Evolutionary conservation across 2,329 filamentous ascomycete species (phyloP).

Genomic region (Pseudopyrenochaeta lycopersici): DNA sequence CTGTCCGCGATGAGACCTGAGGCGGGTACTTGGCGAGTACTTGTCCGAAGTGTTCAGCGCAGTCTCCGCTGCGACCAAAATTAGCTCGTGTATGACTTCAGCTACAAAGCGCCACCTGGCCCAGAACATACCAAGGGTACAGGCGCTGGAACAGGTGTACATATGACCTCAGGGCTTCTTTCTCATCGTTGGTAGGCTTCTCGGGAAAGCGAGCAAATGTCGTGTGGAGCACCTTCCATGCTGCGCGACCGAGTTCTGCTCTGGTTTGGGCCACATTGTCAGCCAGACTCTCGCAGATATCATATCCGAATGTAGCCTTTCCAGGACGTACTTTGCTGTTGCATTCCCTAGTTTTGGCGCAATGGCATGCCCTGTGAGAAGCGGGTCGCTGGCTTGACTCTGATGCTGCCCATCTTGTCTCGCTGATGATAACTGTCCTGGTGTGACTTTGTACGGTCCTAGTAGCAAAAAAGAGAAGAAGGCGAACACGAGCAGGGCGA

Average conservation of each 20-base stretch:
- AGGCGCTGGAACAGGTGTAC: slow-evolving; percentile 71
- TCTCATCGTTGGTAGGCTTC: slow-evolving; percentile 68
- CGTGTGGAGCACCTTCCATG: slow-evolving; percentile 73
- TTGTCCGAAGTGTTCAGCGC: slow-evolving; percentile 69
- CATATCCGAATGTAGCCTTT: too few relatives aligned
- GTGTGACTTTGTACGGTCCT: slow-evolving; percentile 62
- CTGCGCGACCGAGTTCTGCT: slow-evolving; percentile 70
- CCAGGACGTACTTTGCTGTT: slow-evolving; percentile 68
- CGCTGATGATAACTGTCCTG: slow-evolving; percentile 35
- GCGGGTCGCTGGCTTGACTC: slow-evolving; percentile 31
- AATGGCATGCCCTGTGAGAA: slow-evolving; percentile 73
- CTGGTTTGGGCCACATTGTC: slow-evolving; percentile 43
- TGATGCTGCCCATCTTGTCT: slow-evolving; percentile 22
- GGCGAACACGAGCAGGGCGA: slow-evolving; percentile 64
- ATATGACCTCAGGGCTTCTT: slow-evolving; percentile 66
- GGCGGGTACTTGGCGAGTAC: slow-evolving; percentile 70
- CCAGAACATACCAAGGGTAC: slow-evolving; percentile 65
- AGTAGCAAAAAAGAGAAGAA: slow-evolving; percentile 68
- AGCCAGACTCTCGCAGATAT: slow-evolving; percentile 21
- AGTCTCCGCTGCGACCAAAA: slow-evolving; percentile 64
- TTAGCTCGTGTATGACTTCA: slow-evolving; percentile 36
- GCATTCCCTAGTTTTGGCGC: slow-evolving; percentile 85
- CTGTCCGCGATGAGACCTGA: slow-evolving; percentile 68
- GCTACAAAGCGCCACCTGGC: slow-evolving; percentile 20
- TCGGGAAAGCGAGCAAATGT: slow-evolving; percentile 73